Conservation (phyloP, 768 basidiomycete genomes). For the Galerina sulciceps region DNA sequence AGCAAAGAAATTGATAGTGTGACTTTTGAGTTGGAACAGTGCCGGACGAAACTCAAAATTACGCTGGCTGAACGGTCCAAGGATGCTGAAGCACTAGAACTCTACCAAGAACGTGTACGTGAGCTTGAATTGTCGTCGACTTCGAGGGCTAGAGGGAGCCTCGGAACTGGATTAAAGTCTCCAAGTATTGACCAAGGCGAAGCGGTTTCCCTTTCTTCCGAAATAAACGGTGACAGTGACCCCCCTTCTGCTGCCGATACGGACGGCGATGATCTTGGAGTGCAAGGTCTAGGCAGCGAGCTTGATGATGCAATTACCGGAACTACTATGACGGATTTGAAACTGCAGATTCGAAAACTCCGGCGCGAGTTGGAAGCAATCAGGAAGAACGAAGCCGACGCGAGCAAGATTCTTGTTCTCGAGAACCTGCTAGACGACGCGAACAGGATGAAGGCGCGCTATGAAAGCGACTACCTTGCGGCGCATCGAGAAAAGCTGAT, state of each 20-base stretch:
- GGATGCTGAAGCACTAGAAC: conserved; percentile 83
- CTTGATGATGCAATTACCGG: conserved; percentile 85
- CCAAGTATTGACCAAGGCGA: conserved; percentile 19
- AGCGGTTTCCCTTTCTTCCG: conserved; percentile 25
- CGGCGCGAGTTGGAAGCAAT: conserved; percentile 80
- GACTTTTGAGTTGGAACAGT: conserved; percentile 78
- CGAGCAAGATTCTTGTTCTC: conserved; percentile 78
- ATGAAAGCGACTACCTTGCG: conserved; percentile 85
- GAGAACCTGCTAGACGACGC: conserved; percentile 93
- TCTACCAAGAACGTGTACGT: conserved; percentile 88
- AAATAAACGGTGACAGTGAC: conserved; percentile 28
- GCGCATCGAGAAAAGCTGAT: conserved; percentile 84
- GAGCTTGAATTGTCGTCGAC: conserved; percentile 81
- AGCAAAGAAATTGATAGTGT: conserved; percentile 75
- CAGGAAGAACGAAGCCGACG: conserved; percentile 75
- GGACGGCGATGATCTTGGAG: conserved; percentile 48
- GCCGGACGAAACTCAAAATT: conserved; percentile 69
- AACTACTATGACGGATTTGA: conserved; percentile 90
- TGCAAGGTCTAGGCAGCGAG: conserved; percentile 78
- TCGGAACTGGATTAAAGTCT: conserved; percentile 18
- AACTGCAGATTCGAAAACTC: conserved; percentile 82
- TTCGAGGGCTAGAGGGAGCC: conserved; percentile 39
- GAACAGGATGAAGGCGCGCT: conserved; percentile 85
- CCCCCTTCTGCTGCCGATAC: conserved; percentile 49
- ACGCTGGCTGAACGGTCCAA: conserved; percentile 70